Evolutionary conservation across 2,329 filamentous ascomycete species (phyloP).

Genomic region (Colletotrichum lindemuthianum): DNA sequence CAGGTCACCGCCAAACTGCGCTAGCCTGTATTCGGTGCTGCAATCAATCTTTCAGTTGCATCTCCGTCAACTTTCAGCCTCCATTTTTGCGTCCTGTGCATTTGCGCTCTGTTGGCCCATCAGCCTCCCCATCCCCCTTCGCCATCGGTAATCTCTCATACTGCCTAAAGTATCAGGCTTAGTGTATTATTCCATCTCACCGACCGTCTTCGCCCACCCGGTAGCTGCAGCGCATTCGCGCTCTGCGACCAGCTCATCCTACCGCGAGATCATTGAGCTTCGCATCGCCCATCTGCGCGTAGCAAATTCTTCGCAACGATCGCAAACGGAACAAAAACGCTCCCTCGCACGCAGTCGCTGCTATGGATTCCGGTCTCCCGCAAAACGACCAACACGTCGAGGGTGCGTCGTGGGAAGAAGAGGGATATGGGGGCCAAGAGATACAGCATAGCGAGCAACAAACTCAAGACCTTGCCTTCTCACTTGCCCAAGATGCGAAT

Average conservation of each 20-base stretch:
- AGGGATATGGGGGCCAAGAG: constrained; percentile 64
- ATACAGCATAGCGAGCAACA: constrained; percentile 65
- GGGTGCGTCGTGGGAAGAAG: constrained; percentile 61
- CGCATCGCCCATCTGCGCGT: not conserved
- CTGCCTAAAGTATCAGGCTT: not conserved
- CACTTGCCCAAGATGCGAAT: constrained; percentile 56
- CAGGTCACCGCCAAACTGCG: constrained; percentile 28
- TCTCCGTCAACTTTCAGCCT: constrained; percentile 31
- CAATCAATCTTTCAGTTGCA: constrained; percentile 20
- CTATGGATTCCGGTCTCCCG: constrained; percentile 35
- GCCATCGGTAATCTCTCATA: constrained; percentile 12
- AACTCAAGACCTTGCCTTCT: constrained; percentile 57
- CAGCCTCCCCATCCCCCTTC: constrained; percentile 11
- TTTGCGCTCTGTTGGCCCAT: constrained; percentile 1
- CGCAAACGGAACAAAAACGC: not conserved
- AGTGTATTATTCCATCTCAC: not conserved
- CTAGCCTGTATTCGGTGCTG: constrained; percentile 31
- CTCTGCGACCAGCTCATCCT: constrained; percentile 8
- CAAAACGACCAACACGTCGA: constrained; percentile 43
- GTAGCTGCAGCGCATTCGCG: constrained; percentile 25
- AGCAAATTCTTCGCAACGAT: too few relatives aligned
- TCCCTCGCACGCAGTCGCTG: not conserved
- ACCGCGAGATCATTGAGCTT: not conserved
- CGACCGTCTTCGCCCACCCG: not conserved
- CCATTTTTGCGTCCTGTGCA: constrained; percentile 14